Percentiles rank a stretch among this genome's conserved stretches.
Conservation (phyloP, 2,329 filamentous ascomycete species). For the Arthrobotrys sphaeroides region DNA sequence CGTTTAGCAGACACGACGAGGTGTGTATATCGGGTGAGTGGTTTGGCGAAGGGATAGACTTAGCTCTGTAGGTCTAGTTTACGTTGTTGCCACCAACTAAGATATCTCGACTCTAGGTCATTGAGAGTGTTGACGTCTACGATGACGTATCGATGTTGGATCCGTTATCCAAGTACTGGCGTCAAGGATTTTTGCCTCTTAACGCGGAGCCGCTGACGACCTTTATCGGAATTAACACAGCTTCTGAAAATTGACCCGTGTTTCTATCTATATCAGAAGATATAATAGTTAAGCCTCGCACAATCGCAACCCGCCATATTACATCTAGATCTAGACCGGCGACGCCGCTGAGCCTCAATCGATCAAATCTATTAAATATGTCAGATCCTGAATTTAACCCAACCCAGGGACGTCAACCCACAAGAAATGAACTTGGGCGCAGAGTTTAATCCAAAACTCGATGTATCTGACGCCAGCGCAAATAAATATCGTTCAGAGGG, state of each 20-base stretch:
- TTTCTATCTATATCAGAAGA: neutral
- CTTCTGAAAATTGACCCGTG: neutral
- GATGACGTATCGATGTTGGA: neutral
- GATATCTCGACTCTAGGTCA: neutral
- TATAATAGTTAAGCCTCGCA: neutral
- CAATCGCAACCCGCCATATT: neutral
- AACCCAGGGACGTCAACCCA: neutral
- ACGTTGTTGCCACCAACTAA: no score
- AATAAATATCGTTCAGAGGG: conserved; percentile 5
- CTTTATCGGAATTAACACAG: neutral
- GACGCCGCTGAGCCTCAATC: neutral
- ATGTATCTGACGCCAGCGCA: conserved; percentile 4
- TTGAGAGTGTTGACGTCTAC: neutral
- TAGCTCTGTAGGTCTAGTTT: no score
- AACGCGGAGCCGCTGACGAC: neutral
- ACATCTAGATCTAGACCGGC: neutral
- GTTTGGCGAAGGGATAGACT: no score
- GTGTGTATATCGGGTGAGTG: no score
- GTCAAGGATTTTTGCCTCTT: neutral
- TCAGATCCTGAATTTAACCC: conserved; percentile 12
- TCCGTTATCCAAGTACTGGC: neutral
- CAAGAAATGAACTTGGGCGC: neutral
- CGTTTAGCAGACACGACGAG: no score
- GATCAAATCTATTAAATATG: neutral
- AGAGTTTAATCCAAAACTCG: neutral